Evolutionary conservation across 116 monocot genomes (phyloP).

Genomic region (Phalaenopsis hybrid): DNA sequence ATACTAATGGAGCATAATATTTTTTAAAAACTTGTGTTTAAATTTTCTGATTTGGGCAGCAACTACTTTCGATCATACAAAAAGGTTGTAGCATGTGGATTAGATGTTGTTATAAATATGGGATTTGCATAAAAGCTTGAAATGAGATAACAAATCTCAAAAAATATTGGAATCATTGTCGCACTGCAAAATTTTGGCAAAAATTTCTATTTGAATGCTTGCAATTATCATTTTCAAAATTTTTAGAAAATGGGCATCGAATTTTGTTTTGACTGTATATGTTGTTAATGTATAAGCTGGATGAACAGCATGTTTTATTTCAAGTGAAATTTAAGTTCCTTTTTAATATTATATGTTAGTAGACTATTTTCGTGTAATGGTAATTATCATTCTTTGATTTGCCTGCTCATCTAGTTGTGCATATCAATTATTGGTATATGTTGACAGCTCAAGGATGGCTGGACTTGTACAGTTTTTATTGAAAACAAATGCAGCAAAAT

Average conservation of each 20-base stretch:
- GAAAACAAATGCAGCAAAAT: slow-evolving; percentile 62
- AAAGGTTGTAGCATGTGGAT: too few species aligned
- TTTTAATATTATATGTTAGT: not conserved
- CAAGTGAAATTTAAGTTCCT: not conserved
- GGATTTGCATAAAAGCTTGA: too few species aligned
- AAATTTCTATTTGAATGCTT: not conserved
- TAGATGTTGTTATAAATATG: too few species aligned
- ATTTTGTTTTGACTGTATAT: not conserved
- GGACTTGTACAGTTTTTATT: slow-evolving; percentile 80
- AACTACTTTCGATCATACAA: too few species aligned
- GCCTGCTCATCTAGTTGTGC: not conserved
- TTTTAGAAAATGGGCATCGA: not conserved
- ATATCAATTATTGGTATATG: not conserved
- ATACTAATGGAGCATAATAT: too few species aligned
- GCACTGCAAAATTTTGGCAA: not conserved
- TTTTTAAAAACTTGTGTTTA: too few species aligned
- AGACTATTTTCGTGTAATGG: not conserved
- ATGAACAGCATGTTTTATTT: not conserved
- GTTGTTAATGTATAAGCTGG: not conserved
- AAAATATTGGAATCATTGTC: not conserved
- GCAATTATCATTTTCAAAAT: not conserved
- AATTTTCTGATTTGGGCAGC: too few species aligned
- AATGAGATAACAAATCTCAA: too few species aligned
- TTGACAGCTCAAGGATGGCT: slow-evolving; percentile 73
- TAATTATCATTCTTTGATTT: not conserved